These are phyloP conservation scores for Gentiana macrophylla DNA, from an alignment of 257 asterid species.

Conservation along the genomic window DNA sequence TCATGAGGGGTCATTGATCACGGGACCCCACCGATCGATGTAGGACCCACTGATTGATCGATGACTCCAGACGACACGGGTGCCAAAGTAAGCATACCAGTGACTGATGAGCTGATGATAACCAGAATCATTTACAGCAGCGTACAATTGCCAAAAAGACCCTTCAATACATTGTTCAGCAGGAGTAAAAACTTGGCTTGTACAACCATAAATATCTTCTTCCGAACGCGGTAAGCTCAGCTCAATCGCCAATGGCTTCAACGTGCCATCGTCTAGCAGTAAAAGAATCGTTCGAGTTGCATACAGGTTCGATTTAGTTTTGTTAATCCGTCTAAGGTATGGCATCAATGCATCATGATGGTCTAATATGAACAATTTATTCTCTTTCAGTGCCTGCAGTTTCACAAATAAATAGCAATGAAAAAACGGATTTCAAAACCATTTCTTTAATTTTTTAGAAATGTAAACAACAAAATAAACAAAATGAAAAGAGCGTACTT, in stretches of 20 bases:
- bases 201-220: conserved; percentile 48
- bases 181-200: conserved; percentile 60
- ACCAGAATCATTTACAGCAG: conserved; percentile 84
- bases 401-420: not conserved
- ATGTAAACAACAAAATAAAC: not conserved
- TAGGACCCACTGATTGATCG: no score
- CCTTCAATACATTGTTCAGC: conserved; percentile 43
- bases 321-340: conserved; percentile 62
- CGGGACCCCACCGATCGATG: no score
- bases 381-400: conserved; percentile 42
- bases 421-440: not conserved
- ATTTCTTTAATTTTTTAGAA: not conserved
- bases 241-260: conserved; percentile 89
- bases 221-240: conserved; percentile 68
- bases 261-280: conserved; percentile 61
- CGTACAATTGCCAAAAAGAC: conserved; percentile 86
- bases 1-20: no score
- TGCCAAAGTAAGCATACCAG: conserved; percentile 37
- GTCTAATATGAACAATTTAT: conserved; percentile 61
- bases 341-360: conserved; percentile 84
- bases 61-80: no score
- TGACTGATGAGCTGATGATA: conserved; percentile 92
- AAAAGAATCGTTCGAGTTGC: conserved; percentile 77
- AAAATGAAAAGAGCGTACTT: conserved; percentile 34
- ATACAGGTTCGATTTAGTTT: conserved; percentile 58